phyloP scores from a whole-genome alignment of 1,284 basidiomycete genomes.

The Tremellales sp. region DNA sequence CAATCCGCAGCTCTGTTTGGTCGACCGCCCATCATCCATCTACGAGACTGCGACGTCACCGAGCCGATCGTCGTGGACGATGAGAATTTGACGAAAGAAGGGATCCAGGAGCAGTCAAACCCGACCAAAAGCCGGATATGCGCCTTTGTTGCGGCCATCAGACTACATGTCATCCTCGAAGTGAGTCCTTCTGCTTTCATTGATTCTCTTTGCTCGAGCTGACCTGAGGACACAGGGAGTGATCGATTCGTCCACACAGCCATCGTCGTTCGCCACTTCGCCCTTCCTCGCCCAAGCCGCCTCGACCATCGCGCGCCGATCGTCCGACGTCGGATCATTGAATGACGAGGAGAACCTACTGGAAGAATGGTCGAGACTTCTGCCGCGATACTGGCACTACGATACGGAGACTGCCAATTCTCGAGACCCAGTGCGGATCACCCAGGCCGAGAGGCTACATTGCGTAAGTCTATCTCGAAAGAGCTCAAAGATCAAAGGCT shows the following conservation, averaged over 20 bases:
- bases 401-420: slow-evolving; percentile 73
- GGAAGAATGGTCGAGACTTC: slow-evolving; percentile 67
- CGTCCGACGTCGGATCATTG: slow-evolving; percentile 57
- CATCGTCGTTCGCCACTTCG: slow-evolving; percentile 45
- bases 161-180: slow-evolving; percentile 78
- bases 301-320: slow-evolving; percentile 43
- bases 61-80: slow-evolving; percentile 82
- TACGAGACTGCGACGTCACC: slow-evolving; percentile 79
- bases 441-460: slow-evolving; percentile 76
- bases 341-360: slow-evolving; percentile 71
- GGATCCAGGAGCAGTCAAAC: slow-evolving; percentile 61
- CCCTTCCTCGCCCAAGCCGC: slow-evolving; percentile 49
- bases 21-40: slow-evolving; percentile 72
- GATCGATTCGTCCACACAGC: slow-evolving; percentile 53
- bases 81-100: slow-evolving; percentile 73
- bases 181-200: slow-evolving; percentile 15
- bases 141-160: slow-evolving; percentile 69
- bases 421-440: slow-evolving; percentile 78
- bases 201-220: not conserved
- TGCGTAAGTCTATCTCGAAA: slow-evolving; percentile 48
- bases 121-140: slow-evolving; percentile 69
- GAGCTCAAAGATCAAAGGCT: not conserved
- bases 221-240: slow-evolving; percentile 30
- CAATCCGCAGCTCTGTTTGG: slow-evolving; percentile 74
- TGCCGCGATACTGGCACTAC: slow-evolving; percentile 74